A percentile compares a stretch with the other conserved stretches of the same genome.
Conservation (phyloP, 495 filamentous ascomycete genomes). For the Xylaria nigripes region DNA sequence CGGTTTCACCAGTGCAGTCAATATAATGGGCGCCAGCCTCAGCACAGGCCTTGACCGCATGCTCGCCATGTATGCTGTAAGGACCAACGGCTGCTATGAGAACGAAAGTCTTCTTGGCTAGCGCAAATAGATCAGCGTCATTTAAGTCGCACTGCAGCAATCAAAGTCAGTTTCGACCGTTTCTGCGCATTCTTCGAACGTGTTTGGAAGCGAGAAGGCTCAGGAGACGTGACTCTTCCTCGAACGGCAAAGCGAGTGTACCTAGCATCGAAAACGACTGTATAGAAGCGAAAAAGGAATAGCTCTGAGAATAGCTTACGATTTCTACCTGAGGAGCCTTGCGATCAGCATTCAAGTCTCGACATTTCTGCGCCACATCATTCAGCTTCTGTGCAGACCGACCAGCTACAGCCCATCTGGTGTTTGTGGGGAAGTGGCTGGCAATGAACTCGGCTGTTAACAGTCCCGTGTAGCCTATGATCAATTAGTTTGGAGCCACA, state of each 20-base stretch:
- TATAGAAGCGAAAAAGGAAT: background rate
- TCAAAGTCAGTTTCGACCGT: background rate
- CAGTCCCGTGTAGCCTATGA: constrained; percentile 76
- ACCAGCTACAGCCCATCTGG: constrained; percentile 88
- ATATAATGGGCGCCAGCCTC: constrained; percentile 84
- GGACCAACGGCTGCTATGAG: constrained; percentile 83
- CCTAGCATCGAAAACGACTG: background rate
- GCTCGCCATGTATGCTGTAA: constrained; percentile 68
- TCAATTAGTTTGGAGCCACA: constrained; percentile 11
- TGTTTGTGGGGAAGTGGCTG: constrained; percentile 60
- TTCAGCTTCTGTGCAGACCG: constrained; percentile 68
- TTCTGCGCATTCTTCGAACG: constrained; percentile 40
- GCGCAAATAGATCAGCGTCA: constrained; percentile 49
- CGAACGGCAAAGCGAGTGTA: background rate
- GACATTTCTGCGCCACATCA: constrained; percentile 55
- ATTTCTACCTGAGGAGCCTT: constrained; percentile 24
- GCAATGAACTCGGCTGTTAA: constrained; percentile 70
- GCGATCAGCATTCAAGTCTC: constrained; percentile 60
- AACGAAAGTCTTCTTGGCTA: constrained; percentile 67
- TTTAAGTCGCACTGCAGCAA: constrained; percentile 46
- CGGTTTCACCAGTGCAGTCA: constrained; percentile 80
- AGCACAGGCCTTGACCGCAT: constrained; percentile 82
- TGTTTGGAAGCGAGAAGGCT: background rate
- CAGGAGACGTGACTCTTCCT: background rate
- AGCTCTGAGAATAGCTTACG: background rate